These are phyloP conservation scores for Solanum appendiculatum DNA, from an alignment of 257 asterid species.

Conservation along the genomic window DNA sequence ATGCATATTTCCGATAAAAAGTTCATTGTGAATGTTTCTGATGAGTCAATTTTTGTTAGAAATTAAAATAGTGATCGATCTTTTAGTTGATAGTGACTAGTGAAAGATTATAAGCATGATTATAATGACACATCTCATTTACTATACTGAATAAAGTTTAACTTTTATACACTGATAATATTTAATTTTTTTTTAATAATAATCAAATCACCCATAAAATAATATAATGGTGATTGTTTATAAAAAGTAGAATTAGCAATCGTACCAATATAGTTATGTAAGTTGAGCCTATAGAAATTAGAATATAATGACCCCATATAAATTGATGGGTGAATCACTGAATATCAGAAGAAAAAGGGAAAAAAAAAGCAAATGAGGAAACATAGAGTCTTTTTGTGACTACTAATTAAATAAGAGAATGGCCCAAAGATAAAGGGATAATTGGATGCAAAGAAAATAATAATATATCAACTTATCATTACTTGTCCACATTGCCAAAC, in stretches of 20 bases:
- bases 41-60: background rate
- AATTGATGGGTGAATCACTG: background rate
- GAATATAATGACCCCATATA: background rate
- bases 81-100: no score
- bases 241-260: no score
- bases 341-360: background rate
- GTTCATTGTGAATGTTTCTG: fast-evolving
- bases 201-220: background rate
- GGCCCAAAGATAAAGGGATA: background rate
- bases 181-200: background rate
- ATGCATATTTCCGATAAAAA: background rate
- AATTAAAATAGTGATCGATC: no score
- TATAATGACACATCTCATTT: no score
- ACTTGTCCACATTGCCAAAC: slow-evolving; percentile 8
- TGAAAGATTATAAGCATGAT: no score
- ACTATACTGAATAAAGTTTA: background rate
- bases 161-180: background rate
- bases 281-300: background rate
- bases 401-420: background rate
- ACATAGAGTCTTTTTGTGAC: background rate
- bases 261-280: background rate
- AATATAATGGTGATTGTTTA: background rate
- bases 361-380: background rate
- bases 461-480: background rate
- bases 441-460: background rate